Percentiles rank a stretch among this genome's conserved stretches.
These are phyloP conservation scores for Talaromyces rugulosus DNA, from an alignment of 2,329 filamentous ascomycete species.

Conservation along the genomic window DNA sequence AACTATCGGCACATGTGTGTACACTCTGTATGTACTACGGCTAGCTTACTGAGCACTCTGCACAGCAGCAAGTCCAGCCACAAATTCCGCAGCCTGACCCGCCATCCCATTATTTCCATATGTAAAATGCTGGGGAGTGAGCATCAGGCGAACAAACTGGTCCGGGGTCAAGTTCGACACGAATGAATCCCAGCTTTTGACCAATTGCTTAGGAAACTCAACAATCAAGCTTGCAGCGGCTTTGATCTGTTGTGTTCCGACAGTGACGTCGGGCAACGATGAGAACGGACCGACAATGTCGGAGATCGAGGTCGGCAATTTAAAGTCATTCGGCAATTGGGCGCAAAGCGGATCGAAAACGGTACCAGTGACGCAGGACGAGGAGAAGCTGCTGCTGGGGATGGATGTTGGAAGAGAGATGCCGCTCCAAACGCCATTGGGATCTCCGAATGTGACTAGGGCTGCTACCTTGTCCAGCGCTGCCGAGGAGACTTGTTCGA, in stretches of 20 bases:
- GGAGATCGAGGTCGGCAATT: background rate
- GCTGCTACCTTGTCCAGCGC: background rate
- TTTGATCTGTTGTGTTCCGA: background rate
- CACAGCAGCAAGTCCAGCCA: background rate
- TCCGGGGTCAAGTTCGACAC: background rate
- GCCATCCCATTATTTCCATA: background rate
- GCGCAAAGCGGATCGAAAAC: conserved; percentile 4
- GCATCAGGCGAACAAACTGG: background rate
- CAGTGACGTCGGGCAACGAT: background rate
- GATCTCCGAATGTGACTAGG: conserved; percentile 1
- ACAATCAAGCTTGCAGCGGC: background rate
- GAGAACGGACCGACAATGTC: background rate
- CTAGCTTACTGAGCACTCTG: background rate
- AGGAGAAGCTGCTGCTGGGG: background rate
- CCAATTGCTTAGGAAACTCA: background rate
- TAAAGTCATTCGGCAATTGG: background rate
- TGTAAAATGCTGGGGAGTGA: conserved; percentile 1
- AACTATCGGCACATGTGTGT: background rate
- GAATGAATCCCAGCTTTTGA: background rate
- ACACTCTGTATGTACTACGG: background rate
- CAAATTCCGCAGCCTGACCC: background rate
- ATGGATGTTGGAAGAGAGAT: background rate
- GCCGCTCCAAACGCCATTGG: background rate
- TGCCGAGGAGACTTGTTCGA: background rate
- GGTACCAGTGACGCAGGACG: conserved; percentile 1